Evolutionary conservation across 1,284 basidiomycete genomes (phyloP), one percentile per base, ranked within the genome.

Genomic region (Ustilago esculenta): DNA sequence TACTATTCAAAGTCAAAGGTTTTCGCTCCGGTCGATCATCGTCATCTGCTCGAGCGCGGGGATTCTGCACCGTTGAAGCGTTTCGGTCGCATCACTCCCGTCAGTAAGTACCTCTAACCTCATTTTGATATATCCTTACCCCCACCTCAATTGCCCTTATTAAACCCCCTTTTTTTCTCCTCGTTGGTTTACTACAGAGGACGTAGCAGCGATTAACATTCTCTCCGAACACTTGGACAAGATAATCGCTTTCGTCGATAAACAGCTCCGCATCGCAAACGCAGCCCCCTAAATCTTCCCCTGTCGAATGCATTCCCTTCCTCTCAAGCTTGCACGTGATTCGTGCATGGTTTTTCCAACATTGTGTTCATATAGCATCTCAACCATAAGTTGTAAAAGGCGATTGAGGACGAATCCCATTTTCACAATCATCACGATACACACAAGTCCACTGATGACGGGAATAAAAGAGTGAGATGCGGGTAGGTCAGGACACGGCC

Each of bases 1-100:
- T 74, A 74, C 51, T 65, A 46, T 7, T 33, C 21, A 2, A 39
- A 42, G 5, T 48, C 51, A 2, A 60, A 57, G 48, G 65, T 74
- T 0, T 41, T 72, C 9, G 44, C 51, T 3, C 69, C 72, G 4
- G 53, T 39, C 0, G 53, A 67, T 17, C 72, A 74, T 29, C 56
- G 45, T 5, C 45, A 58, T n/a, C 18, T 65, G 14, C 32, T 59
- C 18, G 53, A 57, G 7, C 34, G 45, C 33, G 67, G 48, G 20
- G 67, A 59, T 4, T 20, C 41, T 6, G 32, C 32, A 7, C 59
- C 59, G 1, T 46, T 63, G 7, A 65, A 57, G 42, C 36, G 67
- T 23, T 65, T 57, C 33, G 67, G 67, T n/a, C 45, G 20, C 17
- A 52, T 67, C 30, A 33, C 27, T 5, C 56, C 63, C 4, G 17